These are phyloP conservation scores for Elaeagnus macrophylla DNA, from an alignment of 306 rosid genomes.

Conservation along the genomic window DNA sequence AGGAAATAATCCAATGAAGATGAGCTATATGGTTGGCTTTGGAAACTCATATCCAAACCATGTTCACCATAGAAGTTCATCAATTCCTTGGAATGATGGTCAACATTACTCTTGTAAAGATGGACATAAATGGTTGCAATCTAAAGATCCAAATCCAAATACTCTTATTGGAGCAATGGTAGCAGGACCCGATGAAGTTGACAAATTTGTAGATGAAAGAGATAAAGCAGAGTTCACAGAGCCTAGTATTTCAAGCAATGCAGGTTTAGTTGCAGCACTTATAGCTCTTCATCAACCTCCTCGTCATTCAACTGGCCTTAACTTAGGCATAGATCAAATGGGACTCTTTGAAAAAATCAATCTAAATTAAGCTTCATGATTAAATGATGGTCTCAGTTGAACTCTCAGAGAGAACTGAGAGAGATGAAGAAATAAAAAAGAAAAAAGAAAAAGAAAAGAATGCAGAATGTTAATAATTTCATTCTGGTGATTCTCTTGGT, in stretches of 20 bases:
- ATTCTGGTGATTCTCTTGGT: too few species aligned
- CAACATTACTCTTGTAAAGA: constrained; percentile 26
- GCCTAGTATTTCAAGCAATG: constrained; percentile 72
- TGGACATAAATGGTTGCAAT: constrained; percentile 49
- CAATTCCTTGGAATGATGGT: constrained; percentile 64
- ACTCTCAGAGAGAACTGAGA: too few species aligned
- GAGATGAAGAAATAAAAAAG: too few species aligned
- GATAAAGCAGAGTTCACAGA: constrained; percentile 49
- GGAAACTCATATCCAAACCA: constrained; percentile 55
- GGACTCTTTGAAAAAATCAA: constrained; percentile 28
- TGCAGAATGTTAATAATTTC: too few species aligned
- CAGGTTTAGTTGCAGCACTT: constrained; percentile 77
- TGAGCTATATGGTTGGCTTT: constrained; percentile 69
- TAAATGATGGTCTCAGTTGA: not conserved
- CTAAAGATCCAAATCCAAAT: constrained; percentile 53
- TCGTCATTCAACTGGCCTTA: constrained; percentile 14
- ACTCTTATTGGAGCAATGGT: constrained; percentile 73
- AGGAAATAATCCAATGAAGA: constrained; percentile 72
- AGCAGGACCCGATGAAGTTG: constrained; percentile 54
- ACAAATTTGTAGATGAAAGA: constrained; percentile 55
- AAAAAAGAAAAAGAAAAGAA: too few species aligned
- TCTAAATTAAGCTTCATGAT: not conserved
- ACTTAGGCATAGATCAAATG: constrained; percentile 48
- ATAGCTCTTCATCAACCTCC: constrained; percentile 61
- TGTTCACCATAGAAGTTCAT: constrained; percentile 76